These are phyloP conservation scores for Citrus sp. DNA, from an alignment of 345 rosid genomes.

Conservation along the genomic window DNA sequence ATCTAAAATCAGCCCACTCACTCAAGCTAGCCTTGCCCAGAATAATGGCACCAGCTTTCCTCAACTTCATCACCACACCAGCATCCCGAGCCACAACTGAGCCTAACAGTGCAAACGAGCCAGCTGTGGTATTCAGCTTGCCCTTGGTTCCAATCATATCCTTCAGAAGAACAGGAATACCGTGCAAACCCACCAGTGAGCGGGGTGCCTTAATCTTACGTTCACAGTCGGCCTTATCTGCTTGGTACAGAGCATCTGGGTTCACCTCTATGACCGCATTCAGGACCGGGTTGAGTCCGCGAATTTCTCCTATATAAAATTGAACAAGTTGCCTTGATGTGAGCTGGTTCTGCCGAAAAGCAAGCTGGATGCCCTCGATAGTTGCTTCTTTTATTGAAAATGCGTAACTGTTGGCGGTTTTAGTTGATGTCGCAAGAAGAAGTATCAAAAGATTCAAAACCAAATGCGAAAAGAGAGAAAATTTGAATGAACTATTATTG, in stretches of 20 bases:
- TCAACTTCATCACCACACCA: conserved; percentile 50
- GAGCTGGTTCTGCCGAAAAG: conserved; percentile 43
- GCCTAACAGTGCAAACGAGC: conserved; percentile 62
- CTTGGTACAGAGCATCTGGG: conserved; percentile 57
- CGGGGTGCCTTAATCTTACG: conserved; percentile 23
- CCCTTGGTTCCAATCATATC: conserved; percentile 65
- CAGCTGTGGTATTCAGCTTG: conserved; percentile 65
- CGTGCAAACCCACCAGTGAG: conserved; percentile 37
- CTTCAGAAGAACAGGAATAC: conserved; percentile 67
- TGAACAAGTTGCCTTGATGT: conserved; percentile 59
- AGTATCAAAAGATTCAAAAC: background rate
- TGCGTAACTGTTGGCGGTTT: background rate
- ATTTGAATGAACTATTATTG: background rate
- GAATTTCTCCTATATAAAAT: conserved; percentile 48
- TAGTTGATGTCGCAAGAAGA: background rate
- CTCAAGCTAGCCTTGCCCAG: conserved; percentile 77
- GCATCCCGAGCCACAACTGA: conserved; percentile 66
- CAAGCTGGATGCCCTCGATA: conserved; percentile 35
- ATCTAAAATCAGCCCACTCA: conserved; percentile 60
- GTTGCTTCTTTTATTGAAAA: conserved; percentile 48
- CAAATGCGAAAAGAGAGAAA: conserved; percentile 2
- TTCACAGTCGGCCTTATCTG: conserved; percentile 57
- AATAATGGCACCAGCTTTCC: conserved; percentile 59
- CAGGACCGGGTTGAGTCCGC: conserved; percentile 42
- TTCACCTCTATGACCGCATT: conserved; percentile 63